Evolutionary conservation across 768 basidiomycete genomes (phyloP), one percentile per base, ranked within the genome.

Genomic region (Dendrothele bispora): DNA sequence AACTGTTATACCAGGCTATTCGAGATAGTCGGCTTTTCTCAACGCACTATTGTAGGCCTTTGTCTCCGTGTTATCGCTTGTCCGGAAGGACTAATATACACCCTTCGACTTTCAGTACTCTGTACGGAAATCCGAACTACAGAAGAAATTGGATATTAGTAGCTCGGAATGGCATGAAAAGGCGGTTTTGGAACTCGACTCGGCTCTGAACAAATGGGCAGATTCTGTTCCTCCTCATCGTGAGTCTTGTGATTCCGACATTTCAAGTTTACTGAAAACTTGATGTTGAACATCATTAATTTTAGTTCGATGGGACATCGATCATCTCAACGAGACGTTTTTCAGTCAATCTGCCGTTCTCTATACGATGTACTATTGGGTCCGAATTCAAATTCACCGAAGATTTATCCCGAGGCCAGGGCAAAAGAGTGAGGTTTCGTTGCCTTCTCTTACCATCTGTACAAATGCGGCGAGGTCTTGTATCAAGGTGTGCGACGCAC

Each of bases 311-410:
- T 78, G 75, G 75, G 68, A 77, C 55, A 70, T 72, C 2, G 61
- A 64, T 24, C 60, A 64, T 28, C 54, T 67, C 38, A 55, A 72
- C 43, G 38, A 57, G 18, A 52, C 72, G 1, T 75, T 78, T 54
- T 60, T 85, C 52, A 70, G 75, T 36, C 83, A 86, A 60, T 83
- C 83, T 1, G 83, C 81, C 1, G 64, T 66, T 3, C 68, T 90
- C 3, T 68, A 74, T 53, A 68, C 67, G 2, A 70, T 61, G 4
- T 77, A 75, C 48, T 75, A 75, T 43, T 58, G 72, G 43, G 62
- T 81, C 17, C 82, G 86, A 57, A 91, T 92, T 54, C 69, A 83
- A 48, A 79, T 91, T 40, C 91, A 93, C 61, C 75, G 90, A 35
- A 84, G 85, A 3, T 91, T 88, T 63, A 84, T 93, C 48, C 86